A percentile compares a stretch with the other conserved stretches of the same genome.
Evolutionary conservation across 768 basidiomycete genomes (phyloP).

Genomic region (Gymnopilus dilepis): DNA sequence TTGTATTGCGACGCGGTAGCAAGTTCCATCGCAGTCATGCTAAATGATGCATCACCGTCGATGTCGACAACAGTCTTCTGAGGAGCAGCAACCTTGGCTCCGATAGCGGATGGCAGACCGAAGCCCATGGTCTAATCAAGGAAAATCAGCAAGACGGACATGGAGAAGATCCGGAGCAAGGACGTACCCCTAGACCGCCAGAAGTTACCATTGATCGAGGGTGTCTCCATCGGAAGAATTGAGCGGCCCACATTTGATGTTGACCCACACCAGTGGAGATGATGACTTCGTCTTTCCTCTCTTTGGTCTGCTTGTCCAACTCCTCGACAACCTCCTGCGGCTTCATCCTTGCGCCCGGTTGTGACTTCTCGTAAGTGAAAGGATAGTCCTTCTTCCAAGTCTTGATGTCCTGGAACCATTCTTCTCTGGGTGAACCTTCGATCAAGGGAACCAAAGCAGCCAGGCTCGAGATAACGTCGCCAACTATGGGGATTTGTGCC

Average conservation of each 20-base stretch:
- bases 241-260: constrained; percentile 99
- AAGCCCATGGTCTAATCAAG: constrained; percentile 91
- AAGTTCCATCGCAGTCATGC: constrained; percentile 99
- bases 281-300: constrained; percentile 86
- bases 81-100: constrained; percentile 96
- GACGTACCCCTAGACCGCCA: constrained; percentile 89
- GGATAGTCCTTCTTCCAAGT: constrained; percentile 89
- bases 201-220: constrained; percentile 91
- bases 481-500: constrained; percentile 91
- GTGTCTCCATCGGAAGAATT: constrained; percentile 88
- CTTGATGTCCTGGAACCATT: constrained; percentile 86
- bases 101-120: constrained; percentile 92
- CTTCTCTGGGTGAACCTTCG: constrained; percentile 59
- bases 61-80: constrained; percentile 94
- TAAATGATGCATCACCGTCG: constrained; percentile 98
- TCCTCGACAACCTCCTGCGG: constrained; percentile 97
- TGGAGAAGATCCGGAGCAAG: constrained; percentile 11
- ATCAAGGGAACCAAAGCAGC: constrained; percentile 83
- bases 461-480: constrained; percentile 89
- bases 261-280: constrained; percentile 96
- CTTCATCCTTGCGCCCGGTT: constrained; percentile 76
- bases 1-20: constrained; percentile 89
- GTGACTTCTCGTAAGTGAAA: constrained; percentile 81
- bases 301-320: constrained; percentile 78
- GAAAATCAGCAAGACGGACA: constrained; percentile 6